These are phyloP conservation scores for Rhododendron williamsianum DNA, from an alignment of 148 eudicot species.

Conservation along the genomic window DNA sequence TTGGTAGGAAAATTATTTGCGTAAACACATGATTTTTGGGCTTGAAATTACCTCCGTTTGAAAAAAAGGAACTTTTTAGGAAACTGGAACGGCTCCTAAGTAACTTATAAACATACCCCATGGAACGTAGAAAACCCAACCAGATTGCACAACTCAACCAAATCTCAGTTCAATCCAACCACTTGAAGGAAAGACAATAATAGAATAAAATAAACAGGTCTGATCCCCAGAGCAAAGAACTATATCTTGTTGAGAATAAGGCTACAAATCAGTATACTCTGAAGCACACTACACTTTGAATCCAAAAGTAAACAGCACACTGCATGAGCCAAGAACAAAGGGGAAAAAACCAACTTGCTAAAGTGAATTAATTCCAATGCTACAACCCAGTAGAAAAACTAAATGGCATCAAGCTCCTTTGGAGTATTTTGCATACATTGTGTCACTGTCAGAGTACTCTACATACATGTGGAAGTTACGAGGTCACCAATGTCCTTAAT, in stretches of 20 bases:
- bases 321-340: neutral
- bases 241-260: too few species aligned
- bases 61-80: too few species aligned
- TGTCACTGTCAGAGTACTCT: too few species aligned
- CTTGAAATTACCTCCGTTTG: too few species aligned
- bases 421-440: too few species aligned
- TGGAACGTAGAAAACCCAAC: neutral
- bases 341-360: neutral
- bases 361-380: neutral
- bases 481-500: too few species aligned
- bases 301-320: neutral
- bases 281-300: neutral
- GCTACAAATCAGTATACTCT: neutral
- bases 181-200: neutral
- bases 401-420: neutral
- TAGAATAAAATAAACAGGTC: neutral
- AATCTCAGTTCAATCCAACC: neutral
- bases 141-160: neutral
- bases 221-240: too few species aligned
- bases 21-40: too few species aligned
- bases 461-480: too few species aligned
- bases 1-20: too few species aligned
- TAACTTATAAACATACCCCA: neutral
- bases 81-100: neutral
- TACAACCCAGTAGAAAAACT: neutral